phyloP scores from a whole-genome alignment of 73 alveolate genomes.

The Stentor roeselii region DNA sequence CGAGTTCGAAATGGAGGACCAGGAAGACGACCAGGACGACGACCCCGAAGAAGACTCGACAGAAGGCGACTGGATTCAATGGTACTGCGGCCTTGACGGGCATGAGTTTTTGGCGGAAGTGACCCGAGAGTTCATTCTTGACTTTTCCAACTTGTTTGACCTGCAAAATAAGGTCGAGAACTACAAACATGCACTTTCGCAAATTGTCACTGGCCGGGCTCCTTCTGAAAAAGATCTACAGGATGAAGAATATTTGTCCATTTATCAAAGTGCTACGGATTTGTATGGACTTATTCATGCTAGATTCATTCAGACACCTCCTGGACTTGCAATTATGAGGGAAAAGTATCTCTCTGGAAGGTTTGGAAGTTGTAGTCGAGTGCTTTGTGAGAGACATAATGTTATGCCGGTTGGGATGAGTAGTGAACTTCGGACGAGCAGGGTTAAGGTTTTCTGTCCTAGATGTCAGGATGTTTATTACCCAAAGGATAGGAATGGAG shows the following conservation, averaged over 20 bases:
- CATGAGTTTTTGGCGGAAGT: constrained; percentile 88
- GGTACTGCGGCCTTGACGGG: constrained; percentile 94
- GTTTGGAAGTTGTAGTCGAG: constrained; percentile 97
- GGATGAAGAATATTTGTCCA: constrained; percentile 74
- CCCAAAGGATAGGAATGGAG: constrained; percentile 82
- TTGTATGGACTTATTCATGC: constrained; percentile 93
- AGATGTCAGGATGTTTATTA: constrained; percentile 94
- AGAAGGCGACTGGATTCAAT: constrained; percentile 66
- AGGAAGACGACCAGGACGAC: background rate
- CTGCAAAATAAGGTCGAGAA: constrained; percentile 31
- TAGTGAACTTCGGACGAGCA: constrained; percentile 88
- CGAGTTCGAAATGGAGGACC: background rate
- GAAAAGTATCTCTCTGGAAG: constrained; percentile 87
- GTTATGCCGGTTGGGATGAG: constrained; percentile 94
- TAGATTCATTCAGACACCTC: constrained; percentile 85
- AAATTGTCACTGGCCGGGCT: constrained; percentile 87
- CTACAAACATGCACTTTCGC: constrained; percentile 70
- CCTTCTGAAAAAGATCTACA: constrained; percentile 92
- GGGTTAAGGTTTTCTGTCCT: constrained; percentile 98
- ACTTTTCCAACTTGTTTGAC: constrained; percentile 79
- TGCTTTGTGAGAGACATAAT: constrained; percentile 86
- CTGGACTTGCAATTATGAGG: constrained; percentile 79
- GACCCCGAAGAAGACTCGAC: constrained; percentile 18
- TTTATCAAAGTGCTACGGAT: constrained; percentile 88
- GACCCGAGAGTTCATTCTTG: constrained; percentile 85